Conservation (phyloP, 768 basidiomycete genomes). For the Termitomyces sp. region DNA sequence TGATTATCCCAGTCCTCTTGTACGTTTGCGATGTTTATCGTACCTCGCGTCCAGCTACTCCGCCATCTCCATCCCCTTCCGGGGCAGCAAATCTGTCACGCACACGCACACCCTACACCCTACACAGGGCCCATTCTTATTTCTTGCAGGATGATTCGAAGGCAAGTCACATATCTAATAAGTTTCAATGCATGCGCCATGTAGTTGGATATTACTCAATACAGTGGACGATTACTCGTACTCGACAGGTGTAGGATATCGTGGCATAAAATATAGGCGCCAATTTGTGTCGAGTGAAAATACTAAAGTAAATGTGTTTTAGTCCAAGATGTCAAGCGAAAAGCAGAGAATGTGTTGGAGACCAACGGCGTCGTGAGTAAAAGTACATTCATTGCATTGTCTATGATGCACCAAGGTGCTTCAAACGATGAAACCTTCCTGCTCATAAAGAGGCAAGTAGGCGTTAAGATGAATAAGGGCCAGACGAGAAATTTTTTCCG, state of each 20-base stretch:
- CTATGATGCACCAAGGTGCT: not conserved
- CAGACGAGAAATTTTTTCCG: conserved; percentile 67
- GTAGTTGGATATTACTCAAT: conserved; percentile 1
- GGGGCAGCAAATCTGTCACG: conserved; percentile 9
- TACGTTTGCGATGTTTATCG: conserved; percentile 2
- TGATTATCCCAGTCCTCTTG: not conserved
- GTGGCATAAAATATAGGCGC: conserved; percentile 15
- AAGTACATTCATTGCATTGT: conserved; percentile 8
- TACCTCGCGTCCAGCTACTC: not conserved
- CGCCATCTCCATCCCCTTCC: no score
- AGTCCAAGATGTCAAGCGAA: not conserved
- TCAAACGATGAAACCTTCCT: conserved; percentile 45
- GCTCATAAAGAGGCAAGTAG: conserved; percentile 74
- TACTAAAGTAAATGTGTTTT: not conserved
- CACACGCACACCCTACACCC: no score
- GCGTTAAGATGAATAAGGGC: conserved; percentile 71
- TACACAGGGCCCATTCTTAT: not conserved
- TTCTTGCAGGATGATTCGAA: not conserved
- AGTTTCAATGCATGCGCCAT: conserved; percentile 7
- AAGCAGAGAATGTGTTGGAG: not conserved
- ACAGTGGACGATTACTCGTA: not conserved
- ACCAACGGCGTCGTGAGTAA: not conserved
- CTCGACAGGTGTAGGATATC: conserved; percentile 11
- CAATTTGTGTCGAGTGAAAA: conserved; percentile 2
- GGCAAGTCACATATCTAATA: not conserved